Percentiles rank a stretch among this genome's conserved stretches.
Evolutionary conservation across 352 stramenopile species (phyloP).

Genomic region (Pythium vanterpoolii): DNA sequence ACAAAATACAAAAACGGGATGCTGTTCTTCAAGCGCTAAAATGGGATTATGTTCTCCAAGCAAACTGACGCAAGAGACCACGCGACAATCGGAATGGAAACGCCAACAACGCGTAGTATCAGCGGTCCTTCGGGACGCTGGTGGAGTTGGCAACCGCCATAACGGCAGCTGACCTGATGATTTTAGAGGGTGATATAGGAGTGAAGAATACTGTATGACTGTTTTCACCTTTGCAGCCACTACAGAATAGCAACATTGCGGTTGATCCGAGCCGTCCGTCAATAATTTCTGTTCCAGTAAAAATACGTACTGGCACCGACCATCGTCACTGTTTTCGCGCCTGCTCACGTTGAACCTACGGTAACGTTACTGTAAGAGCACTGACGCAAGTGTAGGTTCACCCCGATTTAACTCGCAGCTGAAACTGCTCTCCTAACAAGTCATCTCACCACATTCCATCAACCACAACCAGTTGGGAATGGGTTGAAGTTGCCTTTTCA

Average conservation of each 20-base stretch:
- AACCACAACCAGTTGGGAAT: neutral
- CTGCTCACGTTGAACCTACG: neutral
- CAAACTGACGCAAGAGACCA: slow-evolving; percentile 3
- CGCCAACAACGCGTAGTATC: neutral
- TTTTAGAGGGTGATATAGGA: too few species aligned
- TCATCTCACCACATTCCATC: neutral
- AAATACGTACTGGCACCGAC: too few species aligned
- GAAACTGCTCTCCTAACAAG: neutral
- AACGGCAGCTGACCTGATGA: too few species aligned
- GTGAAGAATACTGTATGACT: too few species aligned
- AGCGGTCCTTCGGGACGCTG: too few species aligned
- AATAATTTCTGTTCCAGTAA: too few species aligned
- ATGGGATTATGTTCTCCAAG: neutral
- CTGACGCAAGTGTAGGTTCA: neutral
- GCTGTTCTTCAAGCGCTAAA: neutral
- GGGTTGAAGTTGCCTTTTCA: slow-evolving; percentile 1
- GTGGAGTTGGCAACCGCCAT: too few species aligned
- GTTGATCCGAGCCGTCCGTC: too few species aligned
- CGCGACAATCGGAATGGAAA: neutral
- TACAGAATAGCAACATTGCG: too few species aligned
- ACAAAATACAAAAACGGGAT: neutral
- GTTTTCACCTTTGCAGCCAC: too few species aligned
- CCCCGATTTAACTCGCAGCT: neutral
- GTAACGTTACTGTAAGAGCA: neutral
- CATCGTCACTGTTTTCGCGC: neutral